Percentiles rank a stretch among this genome's conserved stretches.
Evolutionary conservation across 1,284 basidiomycete genomes (phyloP).

Genomic region (Ustilago sp.): DNA sequence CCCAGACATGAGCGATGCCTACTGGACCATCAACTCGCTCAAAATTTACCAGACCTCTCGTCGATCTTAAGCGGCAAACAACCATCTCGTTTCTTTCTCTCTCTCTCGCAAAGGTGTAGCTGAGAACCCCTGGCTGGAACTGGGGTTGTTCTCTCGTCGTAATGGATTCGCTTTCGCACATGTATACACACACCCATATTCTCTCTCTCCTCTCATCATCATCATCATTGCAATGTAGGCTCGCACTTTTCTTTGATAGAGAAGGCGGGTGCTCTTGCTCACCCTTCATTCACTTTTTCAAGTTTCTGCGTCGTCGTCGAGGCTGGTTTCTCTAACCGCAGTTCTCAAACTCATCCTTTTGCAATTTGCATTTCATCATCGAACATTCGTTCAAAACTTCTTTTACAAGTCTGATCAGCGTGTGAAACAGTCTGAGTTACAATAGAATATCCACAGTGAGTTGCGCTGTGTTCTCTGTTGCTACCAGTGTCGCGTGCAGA

Average conservation of each 20-base stretch:
- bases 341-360: background rate
- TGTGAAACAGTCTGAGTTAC: too few relatives aligned
- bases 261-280: conserved; percentile 8
- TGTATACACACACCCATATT: conserved; percentile 10
- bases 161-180: conserved; percentile 7
- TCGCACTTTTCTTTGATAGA: conserved; percentile 3
- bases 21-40: conserved; percentile 58
- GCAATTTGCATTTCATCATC: conserved; percentile 1
- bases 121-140: conserved; percentile 13
- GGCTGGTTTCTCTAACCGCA: conserved; percentile 9
- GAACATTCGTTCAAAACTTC: background rate
- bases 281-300: background rate
- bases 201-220: background rate
- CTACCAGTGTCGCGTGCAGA: too few relatives aligned
- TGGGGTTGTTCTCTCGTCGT: background rate
- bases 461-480: too few relatives aligned
- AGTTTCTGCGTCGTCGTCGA: conserved; percentile 9
- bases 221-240: conserved; percentile 1
- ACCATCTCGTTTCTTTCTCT: background rate
- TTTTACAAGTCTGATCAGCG: background rate
- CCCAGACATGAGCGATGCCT: conserved; percentile 46
- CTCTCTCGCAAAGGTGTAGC: conserved; percentile 1
- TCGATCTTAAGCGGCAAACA: conserved; percentile 16
- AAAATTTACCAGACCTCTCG: conserved; percentile 57
- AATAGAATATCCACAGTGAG: too few relatives aligned